Evolutionary conservation across 805 yeast genomes (phyloP), one percentile per base, ranked within the genome.

Genomic region (Spathaspora arborariae): DNA sequence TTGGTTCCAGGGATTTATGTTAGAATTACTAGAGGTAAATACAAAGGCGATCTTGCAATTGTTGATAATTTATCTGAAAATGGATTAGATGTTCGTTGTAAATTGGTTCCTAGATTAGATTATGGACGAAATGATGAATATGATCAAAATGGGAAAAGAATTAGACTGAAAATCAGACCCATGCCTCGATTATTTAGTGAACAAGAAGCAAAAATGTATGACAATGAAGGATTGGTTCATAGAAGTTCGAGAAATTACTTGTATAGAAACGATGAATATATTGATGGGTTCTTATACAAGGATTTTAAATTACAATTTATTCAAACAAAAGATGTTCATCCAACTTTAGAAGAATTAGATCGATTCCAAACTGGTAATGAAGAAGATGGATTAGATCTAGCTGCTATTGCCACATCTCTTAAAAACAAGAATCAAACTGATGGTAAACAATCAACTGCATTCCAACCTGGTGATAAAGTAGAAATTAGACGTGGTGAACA

Each of bases 401-500:
- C 90, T 3, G 81, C 91, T 0, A 82, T 94, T 54, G 94, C 97
- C 1, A 88, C 90, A 51, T 80, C 88, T n/a, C 74, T 94, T 55
- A 88, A 88, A 60, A 79, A 80, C 52, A 66, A 65, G 53, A 64
- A 60, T 41, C 54, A 56, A 30, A 50, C 55, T 20, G 66, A 59
- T 15, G 57, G 51, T 4, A 59, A 60, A 20, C 57, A 56, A 39
- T 59, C 67, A 9, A 60, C 68, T 30, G 64, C 71, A 6, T 92
- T 91, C 72, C 96, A 89, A 64, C 88, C 95, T 5, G 97, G 96
- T 55, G 99, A 94, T 64, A 80, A 87, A 55, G 97, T 94, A 41
- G 96, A 91, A 67, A 87, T 94, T 42, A 76, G 87, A 44, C 81
- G 82, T 53, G 99, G 99, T 62, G 99, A 94, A 68, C 97, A 91